Evolutionary conservation across 495 filamentous ascomycete genomes (phyloP).

Genomic region (Tuber brumale): DNA sequence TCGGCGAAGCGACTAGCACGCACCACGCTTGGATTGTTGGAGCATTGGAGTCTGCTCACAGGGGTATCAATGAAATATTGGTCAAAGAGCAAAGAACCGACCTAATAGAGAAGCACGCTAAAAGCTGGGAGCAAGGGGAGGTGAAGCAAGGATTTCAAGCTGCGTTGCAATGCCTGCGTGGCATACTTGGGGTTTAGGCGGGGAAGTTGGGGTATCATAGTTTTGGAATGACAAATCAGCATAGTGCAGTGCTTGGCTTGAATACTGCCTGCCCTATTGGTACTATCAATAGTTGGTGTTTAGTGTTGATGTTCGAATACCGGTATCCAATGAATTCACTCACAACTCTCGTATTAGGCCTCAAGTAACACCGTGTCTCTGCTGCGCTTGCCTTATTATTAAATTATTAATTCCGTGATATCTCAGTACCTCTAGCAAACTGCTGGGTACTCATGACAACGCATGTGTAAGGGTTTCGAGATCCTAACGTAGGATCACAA

Average conservation of each 20-base stretch:
- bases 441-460: not conserved
- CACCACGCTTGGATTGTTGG: conserved; percentile 31
- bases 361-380: not conserved
- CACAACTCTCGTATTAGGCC: not conserved
- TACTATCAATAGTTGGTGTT: not conserved
- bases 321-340: not conserved
- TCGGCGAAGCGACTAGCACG: conserved; percentile 21
- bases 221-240: no score
- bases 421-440: not conserved
- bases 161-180: not conserved
- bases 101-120: not conserved
- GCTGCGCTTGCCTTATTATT: not conserved
- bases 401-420: not conserved
- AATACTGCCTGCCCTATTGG: not conserved
- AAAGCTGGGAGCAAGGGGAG: not conserved
- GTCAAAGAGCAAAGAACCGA: conserved; percentile 5
- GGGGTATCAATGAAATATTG: conserved; percentile 20
- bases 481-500: not conserved
- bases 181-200: not conserved
- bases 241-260: no score
- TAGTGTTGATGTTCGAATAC: not conserved
- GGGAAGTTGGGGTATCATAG: not conserved
- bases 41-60: conserved; percentile 17
- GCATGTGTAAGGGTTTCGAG: not conserved
- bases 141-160: not conserved